Conservation (phyloP, 768 basidiomycete species). For the Russula vinacea region DNA sequence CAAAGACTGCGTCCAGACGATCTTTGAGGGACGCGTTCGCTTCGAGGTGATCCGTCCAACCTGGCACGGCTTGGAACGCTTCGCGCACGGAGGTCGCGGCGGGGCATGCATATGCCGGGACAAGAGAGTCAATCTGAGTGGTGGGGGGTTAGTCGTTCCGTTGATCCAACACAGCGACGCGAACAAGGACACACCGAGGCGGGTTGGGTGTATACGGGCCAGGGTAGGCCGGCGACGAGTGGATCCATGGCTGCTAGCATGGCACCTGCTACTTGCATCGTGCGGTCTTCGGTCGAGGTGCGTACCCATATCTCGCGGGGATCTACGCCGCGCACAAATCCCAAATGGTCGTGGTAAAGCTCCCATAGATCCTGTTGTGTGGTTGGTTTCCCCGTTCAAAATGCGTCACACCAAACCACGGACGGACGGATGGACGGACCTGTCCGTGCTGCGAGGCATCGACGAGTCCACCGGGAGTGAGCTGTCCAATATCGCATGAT, state of each 20-base stretch:
- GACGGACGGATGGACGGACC: conserved; percentile 32
- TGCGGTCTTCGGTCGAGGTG: conserved; percentile 46
- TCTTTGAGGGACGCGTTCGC: conserved; percentile 40
- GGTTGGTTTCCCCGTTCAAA: background rate
- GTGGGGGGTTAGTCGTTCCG: background rate
- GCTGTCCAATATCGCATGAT: conserved; percentile 47
- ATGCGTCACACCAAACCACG: too few species aligned
- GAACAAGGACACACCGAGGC: conserved; percentile 36
- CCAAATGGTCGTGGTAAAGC: conserved; percentile 41
- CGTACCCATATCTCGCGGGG: conserved; percentile 43
- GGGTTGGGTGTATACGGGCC: conserved; percentile 45
- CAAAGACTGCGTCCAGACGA: conserved; percentile 41
- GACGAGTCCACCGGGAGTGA: conserved; percentile 44
- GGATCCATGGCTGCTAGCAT: conserved; percentile 48
- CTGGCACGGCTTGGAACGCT: conserved; percentile 44
- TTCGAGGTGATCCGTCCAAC: conserved; percentile 46
- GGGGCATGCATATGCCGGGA: conserved; percentile 46
- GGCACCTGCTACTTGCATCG: conserved; percentile 47
- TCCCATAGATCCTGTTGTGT: conserved; percentile 45
- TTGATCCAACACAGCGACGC: background rate
- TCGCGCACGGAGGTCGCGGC: conserved; percentile 41
- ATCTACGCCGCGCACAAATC: conserved; percentile 40
- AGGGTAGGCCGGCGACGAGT: conserved; percentile 34
- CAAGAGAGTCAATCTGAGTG: conserved; percentile 47
- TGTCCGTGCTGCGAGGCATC: conserved; percentile 46